A percentile compares a stretch with the other conserved stretches of the same genome.
These are phyloP conservation scores for Ogataea nonfermentans DNA, from an alignment of 805 yeast species.

Conservation along the genomic window DNA sequence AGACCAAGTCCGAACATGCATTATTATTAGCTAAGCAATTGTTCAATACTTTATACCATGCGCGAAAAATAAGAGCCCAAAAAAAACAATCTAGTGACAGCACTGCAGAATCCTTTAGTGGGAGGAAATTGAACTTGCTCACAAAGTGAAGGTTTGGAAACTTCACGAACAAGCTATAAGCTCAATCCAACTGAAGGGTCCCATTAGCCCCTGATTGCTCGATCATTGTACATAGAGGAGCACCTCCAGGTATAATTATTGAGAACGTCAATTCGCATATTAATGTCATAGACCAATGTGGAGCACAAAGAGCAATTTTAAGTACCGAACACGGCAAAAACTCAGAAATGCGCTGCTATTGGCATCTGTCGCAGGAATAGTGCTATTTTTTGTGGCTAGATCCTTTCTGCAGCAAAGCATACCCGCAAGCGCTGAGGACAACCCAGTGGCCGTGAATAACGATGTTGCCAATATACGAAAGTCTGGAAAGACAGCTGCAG, in stretches of 20 bases:
- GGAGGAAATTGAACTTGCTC: neutral
- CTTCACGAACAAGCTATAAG: too few relatives aligned
- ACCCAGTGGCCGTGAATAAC: conserved; percentile 9
- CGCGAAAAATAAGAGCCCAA: conserved; percentile 1
- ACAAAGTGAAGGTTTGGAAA: too few relatives aligned
- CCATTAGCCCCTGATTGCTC: too few relatives aligned
- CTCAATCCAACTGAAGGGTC: too few relatives aligned
- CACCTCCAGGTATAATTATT: too few relatives aligned
- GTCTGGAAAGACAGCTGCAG: conserved; percentile 19
- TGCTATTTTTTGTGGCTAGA: conserved; percentile 9
- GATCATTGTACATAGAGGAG: too few relatives aligned
- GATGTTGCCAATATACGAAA: conserved; percentile 3
- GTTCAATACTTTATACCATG: neutral
- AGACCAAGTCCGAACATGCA: too few relatives aligned
- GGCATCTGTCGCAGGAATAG: conserved; percentile 7
- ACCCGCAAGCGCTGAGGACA: neutral
- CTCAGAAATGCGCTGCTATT: conserved; percentile 5
- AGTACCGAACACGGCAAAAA: conserved; percentile 14
- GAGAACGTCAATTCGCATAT: neutral
- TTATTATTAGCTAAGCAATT: neutral
- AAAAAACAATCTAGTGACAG: conserved; percentile 1
- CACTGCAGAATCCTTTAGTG: neutral
- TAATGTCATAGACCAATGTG: conserved; percentile 3
- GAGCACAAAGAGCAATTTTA: conserved; percentile 4
- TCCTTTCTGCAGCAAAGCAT: conserved; percentile 1